Percentiles rank a stretch among this genome's conserved stretches.
These are phyloP conservation scores for Microdochium trichocladiopsis DNA, from an alignment of 2,329 filamentous ascomycete genomes.

Conservation along the genomic window DNA sequence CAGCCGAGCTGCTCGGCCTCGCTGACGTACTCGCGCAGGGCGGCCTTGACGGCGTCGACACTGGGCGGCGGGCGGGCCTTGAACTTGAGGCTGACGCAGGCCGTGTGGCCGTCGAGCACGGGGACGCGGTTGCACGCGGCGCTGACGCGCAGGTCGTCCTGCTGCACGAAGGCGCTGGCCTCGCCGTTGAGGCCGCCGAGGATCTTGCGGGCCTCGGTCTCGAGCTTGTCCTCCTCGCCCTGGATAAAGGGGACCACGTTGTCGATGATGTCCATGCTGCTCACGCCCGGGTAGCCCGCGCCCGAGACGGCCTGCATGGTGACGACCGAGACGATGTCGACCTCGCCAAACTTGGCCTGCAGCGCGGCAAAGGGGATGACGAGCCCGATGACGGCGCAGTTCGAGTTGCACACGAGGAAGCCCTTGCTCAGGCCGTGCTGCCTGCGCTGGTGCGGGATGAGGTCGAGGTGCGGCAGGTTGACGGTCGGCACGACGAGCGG, in stretches of 20 bases:
- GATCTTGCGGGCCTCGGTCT: slow-evolving; percentile 93
- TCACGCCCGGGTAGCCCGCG: slow-evolving; percentile 83
- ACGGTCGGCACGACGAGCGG: slow-evolving; percentile 93
- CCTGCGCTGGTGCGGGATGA: slow-evolving; percentile 83
- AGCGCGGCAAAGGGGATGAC: slow-evolving; percentile 93
- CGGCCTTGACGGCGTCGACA: slow-evolving; percentile 69
- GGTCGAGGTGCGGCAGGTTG: slow-evolving; percentile 78
- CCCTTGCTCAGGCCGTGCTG: slow-evolving; percentile 70
- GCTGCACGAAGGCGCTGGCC: slow-evolving; percentile 69
- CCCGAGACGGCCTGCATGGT: slow-evolving; percentile 94
- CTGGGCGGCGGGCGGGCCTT: slow-evolving; percentile 66
- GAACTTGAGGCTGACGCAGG: slow-evolving; percentile 86
- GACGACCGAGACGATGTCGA: slow-evolving; percentile 70
- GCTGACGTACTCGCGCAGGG: slow-evolving; percentile 71
- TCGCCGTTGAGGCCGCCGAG: slow-evolving; percentile 68
- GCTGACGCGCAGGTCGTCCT: slow-evolving; percentile 66
- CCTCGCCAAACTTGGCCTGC: slow-evolving; percentile 76
- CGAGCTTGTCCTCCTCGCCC: slow-evolving; percentile 93
- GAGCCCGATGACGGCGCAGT: slow-evolving; percentile 94
- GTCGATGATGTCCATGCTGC: slow-evolving; percentile 92
- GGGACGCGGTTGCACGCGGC: slow-evolving; percentile 89
- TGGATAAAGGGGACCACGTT: slow-evolving; percentile 92
- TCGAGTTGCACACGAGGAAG: slow-evolving; percentile 95
- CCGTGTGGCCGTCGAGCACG: slow-evolving; percentile 92
- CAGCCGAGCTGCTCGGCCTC: slow-evolving; percentile 81